Percentiles rank a stretch among this genome's conserved stretches.
Evolutionary conservation across 495 filamentous ascomycete genomes (phyloP).

Genomic region (Talaromyces proteolyticus): DNA sequence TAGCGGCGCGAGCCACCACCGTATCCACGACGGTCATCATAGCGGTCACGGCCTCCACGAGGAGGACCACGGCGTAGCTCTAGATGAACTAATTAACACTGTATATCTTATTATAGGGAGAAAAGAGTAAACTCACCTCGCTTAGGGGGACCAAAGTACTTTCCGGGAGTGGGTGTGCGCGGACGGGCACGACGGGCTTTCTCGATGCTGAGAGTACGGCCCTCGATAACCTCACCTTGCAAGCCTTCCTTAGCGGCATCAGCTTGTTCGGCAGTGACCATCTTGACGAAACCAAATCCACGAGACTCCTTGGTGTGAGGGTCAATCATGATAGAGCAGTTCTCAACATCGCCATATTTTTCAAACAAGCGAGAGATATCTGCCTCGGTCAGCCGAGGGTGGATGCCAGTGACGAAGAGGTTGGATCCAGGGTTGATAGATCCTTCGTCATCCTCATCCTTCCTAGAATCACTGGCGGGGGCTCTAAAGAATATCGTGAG

Average conservation of each 20-base stretch:
- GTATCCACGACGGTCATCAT: conserved; percentile 18
- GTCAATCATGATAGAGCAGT: conserved; percentile 99
- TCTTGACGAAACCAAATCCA: conserved; percentile 99
- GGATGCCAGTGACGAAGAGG: conserved; percentile 97
- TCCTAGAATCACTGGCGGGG: conserved; percentile 18
- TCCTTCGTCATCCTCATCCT: conserved; percentile 69
- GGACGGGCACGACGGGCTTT: conserved; percentile 94
- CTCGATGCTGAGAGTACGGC: conserved; percentile 95
- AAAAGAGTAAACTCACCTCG: conserved; percentile 60
- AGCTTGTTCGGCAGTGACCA: conserved; percentile 87
- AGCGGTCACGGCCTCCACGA: conserved; percentile 26
- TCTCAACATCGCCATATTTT: conserved; percentile 97
- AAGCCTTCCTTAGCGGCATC: conserved; percentile 95
- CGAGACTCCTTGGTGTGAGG: conserved; percentile 97
- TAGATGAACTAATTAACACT: not conserved
- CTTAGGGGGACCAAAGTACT: conserved; percentile 99
- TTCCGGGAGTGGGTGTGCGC: conserved; percentile 93
- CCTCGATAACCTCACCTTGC: conserved; percentile 92
- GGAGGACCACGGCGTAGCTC: conserved; percentile 28
- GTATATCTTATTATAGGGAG: not conserved
- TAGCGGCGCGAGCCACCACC: conserved; percentile 19
- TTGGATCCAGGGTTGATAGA: conserved; percentile 91
- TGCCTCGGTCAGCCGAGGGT: conserved; percentile 84
- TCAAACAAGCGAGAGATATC: conserved; percentile 94
- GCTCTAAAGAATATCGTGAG: conserved; percentile 12